phyloP scores from a whole-genome alignment of 2,329 filamentous ascomycete species.

The Fusarium circinatum region DNA sequence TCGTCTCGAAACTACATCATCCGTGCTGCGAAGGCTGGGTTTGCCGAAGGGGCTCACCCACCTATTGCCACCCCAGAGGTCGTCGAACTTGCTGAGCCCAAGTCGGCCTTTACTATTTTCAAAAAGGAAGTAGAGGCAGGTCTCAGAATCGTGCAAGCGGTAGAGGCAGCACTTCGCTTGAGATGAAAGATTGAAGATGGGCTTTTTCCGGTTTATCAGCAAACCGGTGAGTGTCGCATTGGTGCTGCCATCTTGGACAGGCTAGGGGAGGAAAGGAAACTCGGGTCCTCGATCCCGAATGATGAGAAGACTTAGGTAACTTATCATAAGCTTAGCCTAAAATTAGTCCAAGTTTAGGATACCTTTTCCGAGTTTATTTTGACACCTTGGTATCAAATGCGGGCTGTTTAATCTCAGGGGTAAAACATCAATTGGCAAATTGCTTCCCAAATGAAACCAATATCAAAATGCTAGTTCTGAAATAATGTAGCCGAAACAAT shows the following conservation, averaged over 20 bases:
- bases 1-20: background rate
- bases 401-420: background rate
- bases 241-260: background rate
- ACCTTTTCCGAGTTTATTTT: background rate
- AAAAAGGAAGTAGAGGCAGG: background rate
- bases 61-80: rapidly evolving
- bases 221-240: background rate
- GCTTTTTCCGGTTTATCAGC: too few relatives aligned
- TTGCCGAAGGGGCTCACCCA: background rate
- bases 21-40: background rate
- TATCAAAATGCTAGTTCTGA: background rate
- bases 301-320: background rate
- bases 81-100: background rate
- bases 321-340: background rate
- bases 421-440: background rate
- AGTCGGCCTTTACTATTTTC: background rate
- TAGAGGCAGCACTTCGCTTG: too few relatives aligned
- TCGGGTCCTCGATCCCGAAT: background rate
- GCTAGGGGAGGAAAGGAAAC: background rate
- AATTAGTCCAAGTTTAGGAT: background rate
- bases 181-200: too few relatives aligned
- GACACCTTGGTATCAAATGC: background rate
- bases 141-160: background rate
- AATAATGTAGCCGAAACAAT: background rate
- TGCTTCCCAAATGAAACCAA: background rate